Base-by-base conservation (phyloP, 345 rosid genomes). In the Eucalyptus sp. region DNA sequence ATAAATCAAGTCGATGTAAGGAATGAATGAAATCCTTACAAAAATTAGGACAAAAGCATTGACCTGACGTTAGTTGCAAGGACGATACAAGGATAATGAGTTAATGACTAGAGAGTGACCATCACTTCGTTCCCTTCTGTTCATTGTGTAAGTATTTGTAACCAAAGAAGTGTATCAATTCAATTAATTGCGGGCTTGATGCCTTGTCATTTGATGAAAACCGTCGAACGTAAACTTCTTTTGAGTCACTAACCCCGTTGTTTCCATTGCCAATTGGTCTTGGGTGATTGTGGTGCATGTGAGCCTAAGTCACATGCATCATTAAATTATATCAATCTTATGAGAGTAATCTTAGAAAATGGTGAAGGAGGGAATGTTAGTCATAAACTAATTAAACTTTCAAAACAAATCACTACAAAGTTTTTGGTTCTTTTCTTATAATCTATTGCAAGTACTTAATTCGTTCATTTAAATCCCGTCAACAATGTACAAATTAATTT, bases 291-390 rank as follows among this genome's bases (percentile, higher is more conserved):
- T 1, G 58, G 58, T 20, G 8, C 27, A 41, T 76, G 5, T 41
- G 9, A 41, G 83, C 48, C 48, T 15, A 41, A 76, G 27, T 76
- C 29, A 76, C 14, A 37, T 37, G 6, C 27, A 37, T 76, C 46
- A 76, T 37, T 11, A 2, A 5, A 41, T 22, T 8, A 20, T 41
- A 20, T 20, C 1, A 0, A 9, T 76, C 9, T 41, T 1, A 0
- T 41, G 48, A 24, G 15, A 29, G 16, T 29, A 62, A 62, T 62
- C 2, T 27, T 17, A 62, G 0, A 62, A 33, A 12, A 12, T 0
- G 0, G 3, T 10, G 27, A 17, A 17, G 3, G 3, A 10, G 14
- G 41, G 83, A 18, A 24, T 37, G 83, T 12, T 3, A 10, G 2
- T 76, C 48, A 11, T 20, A 10, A 10, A 20, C 29, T 76, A 5